Evolutionary conservation across 108 stramenopile genomes (phyloP), one percentile per base, ranked within the genome.

Genomic region (Licmophora abbreviata): DNA sequence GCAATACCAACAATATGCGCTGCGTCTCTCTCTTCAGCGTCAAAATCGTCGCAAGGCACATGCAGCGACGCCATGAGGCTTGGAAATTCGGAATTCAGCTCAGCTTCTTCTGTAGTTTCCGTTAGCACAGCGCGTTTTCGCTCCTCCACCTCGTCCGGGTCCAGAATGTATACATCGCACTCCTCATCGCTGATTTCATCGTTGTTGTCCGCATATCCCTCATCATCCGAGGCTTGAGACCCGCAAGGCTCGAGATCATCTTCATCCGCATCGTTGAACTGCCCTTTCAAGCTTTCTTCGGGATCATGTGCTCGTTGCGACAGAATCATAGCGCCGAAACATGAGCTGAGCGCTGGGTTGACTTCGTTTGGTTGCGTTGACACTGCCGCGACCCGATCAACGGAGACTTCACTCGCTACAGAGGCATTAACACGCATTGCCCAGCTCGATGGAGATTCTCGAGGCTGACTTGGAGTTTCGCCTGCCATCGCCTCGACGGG

Each of bases 21-120:
- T 8, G 48, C 40, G 0, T 40, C 34, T 27, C 21, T 32, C 1
- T 43, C 38, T 23, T 82, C 81, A 38, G 79, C 73, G 46, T 79
- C 73, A 10, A 57, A 65, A 20, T 71, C 86, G 38, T 92, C 79
- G 44, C 78, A 85, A 2, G 82, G 82, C 23, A 87, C 79, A 21
- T 62, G 54, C 9, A 68, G 54, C 2, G 90, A 68, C 0, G 81
- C 85, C 22, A 68, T 48, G 4, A 92, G 60, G 41, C 78, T 80
- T 7, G 90, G 89, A 59, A 92, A 92, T 25, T 82, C 90, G 6
- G 53, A 62, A 17, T 72, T 51, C 15, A 83, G 60, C 22, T 71
- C 76, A 8, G 41, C 58, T 28, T 69, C 50, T 22, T 63, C 56
- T 36, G 43, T 54, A 48, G 44, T 56, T 21, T 57, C 31, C 30